Evolutionary conservation across 176 grass and related monocot genomes (phyloP).

Genomic region (Lolium rigidum): DNA sequence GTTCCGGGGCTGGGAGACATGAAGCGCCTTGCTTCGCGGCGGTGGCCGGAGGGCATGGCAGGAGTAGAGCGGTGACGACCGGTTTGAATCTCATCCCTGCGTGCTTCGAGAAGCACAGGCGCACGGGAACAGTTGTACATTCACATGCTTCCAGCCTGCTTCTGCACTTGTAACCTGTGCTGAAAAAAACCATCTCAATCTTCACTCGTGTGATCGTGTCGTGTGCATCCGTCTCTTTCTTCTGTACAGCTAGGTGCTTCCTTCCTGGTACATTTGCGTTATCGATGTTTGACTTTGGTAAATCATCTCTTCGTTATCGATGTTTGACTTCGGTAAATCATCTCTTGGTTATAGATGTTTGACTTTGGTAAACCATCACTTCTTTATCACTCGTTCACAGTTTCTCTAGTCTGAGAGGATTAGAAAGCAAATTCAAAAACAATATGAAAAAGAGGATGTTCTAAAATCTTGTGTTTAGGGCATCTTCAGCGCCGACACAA

Average conservation of each 20-base stretch:
- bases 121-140: background rate
- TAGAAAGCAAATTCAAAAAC: too few species aligned
- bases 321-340: background rate
- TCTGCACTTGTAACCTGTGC: background rate
- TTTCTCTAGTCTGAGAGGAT: too few species aligned
- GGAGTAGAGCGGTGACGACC: background rate
- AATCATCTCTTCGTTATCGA: background rate
- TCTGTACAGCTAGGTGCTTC: slow-evolving; percentile 6
- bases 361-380: background rate
- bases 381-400: background rate
- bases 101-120: background rate
- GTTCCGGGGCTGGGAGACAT: slow-evolving; percentile 27
- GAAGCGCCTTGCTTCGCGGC: slow-evolving; percentile 49
- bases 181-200: background rate
- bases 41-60: slow-evolving; percentile 41
- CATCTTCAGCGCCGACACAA: too few species aligned
- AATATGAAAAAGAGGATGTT: too few species aligned
- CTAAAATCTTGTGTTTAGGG: too few species aligned
- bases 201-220: background rate
- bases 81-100: slow-evolving; percentile 14
- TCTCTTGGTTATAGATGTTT: background rate
- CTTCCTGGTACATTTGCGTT: slow-evolving; percentile 30
- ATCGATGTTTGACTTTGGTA: slow-evolving; percentile 1
- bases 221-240: background rate
- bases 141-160: background rate